A percentile compares a stretch with the other conserved stretches of the same genome.
These are phyloP conservation scores for Trichoderma sp. DNA, from an alignment of 2,329 filamentous ascomycete species.

Conservation along the genomic window DNA sequence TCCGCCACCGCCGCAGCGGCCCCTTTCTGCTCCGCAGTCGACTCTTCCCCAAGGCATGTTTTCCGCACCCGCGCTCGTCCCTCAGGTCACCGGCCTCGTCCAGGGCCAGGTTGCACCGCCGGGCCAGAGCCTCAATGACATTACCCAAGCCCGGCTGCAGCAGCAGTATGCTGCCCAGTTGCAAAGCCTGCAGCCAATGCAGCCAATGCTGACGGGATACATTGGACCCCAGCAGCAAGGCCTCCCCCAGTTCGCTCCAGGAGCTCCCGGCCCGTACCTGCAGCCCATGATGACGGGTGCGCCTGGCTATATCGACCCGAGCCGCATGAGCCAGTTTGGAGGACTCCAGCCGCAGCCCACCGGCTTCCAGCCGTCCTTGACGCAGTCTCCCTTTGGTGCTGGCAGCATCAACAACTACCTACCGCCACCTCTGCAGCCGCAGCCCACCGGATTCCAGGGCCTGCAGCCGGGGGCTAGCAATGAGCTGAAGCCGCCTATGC, in stretches of 20 bases:
- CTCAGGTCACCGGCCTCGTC: conserved; percentile 74
- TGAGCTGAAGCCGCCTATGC: conserved; percentile 46
- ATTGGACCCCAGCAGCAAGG: conserved; percentile 34
- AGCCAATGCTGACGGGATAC: conserved; percentile 39
- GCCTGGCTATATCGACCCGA: conserved; percentile 39
- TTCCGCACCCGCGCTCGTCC: conserved; percentile 69
- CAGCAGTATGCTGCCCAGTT: conserved; percentile 54
- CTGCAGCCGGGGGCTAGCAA: conserved; percentile 50
- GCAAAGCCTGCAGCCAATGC: conserved; percentile 39
- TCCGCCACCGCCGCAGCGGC: conserved; percentile 75
- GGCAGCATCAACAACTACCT: conserved; percentile 56
- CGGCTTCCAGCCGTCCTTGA: conserved; percentile 50
- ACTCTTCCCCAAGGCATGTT: conserved; percentile 67
- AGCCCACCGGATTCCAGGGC: conserved; percentile 51
- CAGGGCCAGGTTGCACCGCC: conserved; percentile 64
- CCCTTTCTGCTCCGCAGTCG: conserved; percentile 83
- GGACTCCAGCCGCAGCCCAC: conserved; percentile 61
- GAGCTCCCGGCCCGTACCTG: conserved; percentile 38
- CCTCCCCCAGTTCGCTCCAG: conserved; percentile 38
- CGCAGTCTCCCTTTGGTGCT: conserved; percentile 48
- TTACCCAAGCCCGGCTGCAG: conserved; percentile 64
- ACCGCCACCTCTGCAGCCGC: conserved; percentile 58
- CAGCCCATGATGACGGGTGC: conserved; percentile 51
- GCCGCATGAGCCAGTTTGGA: conserved; percentile 40
- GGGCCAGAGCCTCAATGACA: conserved; percentile 73